These are phyloP conservation scores for Plasmodium falciparum DNA, from an alignment of 169 alveolate species.

Conservation along the genomic window DNA sequence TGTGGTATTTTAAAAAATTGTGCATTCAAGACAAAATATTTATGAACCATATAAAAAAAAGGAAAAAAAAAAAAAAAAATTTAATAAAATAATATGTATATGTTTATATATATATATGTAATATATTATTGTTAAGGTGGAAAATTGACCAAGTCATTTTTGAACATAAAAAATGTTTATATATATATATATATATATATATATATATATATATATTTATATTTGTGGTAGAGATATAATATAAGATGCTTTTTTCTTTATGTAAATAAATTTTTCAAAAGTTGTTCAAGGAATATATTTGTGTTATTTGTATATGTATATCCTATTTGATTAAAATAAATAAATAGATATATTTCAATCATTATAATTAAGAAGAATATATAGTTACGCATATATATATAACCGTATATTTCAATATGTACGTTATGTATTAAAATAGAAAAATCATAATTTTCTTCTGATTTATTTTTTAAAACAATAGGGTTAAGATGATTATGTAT, in stretches of 20 bases:
- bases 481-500: slow-evolving; percentile 42
- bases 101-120: too few relatives aligned
- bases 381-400: slow-evolving; percentile 45
- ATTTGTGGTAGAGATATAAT: neutral
- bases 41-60: too few relatives aligned
- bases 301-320: slow-evolving; percentile 64
- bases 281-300: slow-evolving; percentile 58
- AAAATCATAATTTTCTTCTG: slow-evolving; percentile 44
- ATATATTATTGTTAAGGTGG: neutral
- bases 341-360: slow-evolving; percentile 40
- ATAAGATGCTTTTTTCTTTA: neutral
- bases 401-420: slow-evolving; percentile 62
- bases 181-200: neutral
- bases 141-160: neutral
- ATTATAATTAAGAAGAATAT: slow-evolving; percentile 48
- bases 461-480: slow-evolving; percentile 43
- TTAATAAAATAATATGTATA: too few relatives aligned
- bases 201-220: neutral
- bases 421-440: slow-evolving; percentile 33
- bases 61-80: too few relatives aligned
- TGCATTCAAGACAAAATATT: too few relatives aligned
- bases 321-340: slow-evolving; percentile 28
- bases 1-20: too few relatives aligned
- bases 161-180: neutral
- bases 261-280: slow-evolving; percentile 58